Evolutionary conservation across 2,329 filamentous ascomycete genomes (phyloP).

Genomic region (Xylaria sp.): DNA sequence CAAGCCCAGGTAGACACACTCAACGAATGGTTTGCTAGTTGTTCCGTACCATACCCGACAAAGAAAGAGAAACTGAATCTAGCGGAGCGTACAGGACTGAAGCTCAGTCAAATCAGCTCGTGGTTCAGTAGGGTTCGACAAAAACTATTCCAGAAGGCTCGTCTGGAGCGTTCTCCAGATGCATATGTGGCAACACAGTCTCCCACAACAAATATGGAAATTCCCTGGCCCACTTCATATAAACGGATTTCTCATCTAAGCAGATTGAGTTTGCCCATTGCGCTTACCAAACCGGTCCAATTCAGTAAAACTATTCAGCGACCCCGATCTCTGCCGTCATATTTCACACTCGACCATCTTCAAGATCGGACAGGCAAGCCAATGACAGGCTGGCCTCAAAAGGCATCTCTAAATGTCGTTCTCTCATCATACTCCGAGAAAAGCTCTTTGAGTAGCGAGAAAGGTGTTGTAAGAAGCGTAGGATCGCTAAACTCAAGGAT

Average conservation of each 20-base stretch:
- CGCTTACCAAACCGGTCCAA: neutral
- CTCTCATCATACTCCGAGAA: neutral
- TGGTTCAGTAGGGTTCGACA: constrained; percentile 2
- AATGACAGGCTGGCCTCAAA: neutral
- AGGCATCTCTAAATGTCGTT: neutral
- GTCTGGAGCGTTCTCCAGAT: neutral
- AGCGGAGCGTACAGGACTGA: neutral
- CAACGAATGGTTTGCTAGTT: neutral
- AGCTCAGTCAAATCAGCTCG: constrained; percentile 4
- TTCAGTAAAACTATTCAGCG: neutral
- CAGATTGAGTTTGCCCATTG: neutral
- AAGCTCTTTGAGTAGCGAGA: neutral
- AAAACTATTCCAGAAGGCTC: neutral
- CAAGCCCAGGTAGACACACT: neutral
- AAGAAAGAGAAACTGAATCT: neutral
- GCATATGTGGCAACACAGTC: neutral
- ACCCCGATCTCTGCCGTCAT: neutral
- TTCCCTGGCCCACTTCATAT: neutral
- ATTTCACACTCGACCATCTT: neutral
- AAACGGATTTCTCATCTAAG: neutral
- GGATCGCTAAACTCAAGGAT: neutral
- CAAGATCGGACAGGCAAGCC: neutral
- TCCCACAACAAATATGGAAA: neutral
- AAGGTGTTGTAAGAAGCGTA: neutral
- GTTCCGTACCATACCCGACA: neutral